Percentiles rank a stretch among this genome's conserved stretches.
Conservation (phyloP, 192 early-diverging fungal species). For the Coemansia asiatica region DNA sequence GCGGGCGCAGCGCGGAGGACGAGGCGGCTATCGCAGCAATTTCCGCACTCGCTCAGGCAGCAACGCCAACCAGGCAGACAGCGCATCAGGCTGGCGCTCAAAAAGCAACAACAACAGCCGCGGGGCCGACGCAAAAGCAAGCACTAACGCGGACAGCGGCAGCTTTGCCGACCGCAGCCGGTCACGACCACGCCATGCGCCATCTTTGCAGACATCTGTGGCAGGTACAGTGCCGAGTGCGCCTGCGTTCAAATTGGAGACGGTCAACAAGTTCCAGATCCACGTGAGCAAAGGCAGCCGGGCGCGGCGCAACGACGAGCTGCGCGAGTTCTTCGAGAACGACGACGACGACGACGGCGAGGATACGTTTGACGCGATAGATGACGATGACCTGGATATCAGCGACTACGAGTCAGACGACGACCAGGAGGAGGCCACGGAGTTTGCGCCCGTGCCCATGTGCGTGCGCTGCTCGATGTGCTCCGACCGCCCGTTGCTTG, state of each 20-base stretch:
- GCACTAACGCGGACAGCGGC: neutral
- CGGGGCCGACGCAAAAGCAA: neutral
- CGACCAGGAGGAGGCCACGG: constrained; percentile 34
- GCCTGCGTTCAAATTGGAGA: constrained; percentile 30
- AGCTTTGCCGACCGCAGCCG: constrained; percentile 27
- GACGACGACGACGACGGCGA: constrained; percentile 36
- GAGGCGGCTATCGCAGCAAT: constrained; percentile 8
- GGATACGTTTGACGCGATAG: constrained; percentile 41
- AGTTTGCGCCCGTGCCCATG: constrained; percentile 54
- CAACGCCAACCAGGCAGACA: neutral
- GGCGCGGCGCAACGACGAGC: constrained; percentile 38
- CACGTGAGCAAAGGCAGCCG: constrained; percentile 45
- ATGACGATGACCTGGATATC: constrained; percentile 43
- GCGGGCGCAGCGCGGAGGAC: constrained; percentile 12
- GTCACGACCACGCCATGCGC: constrained; percentile 19
- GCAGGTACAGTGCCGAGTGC: neutral
- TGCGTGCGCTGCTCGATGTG: constrained; percentile 70
- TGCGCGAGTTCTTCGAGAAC: constrained; percentile 46
- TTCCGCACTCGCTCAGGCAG: constrained; percentile 17
- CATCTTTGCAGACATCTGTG: neutral
- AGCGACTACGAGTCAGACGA: constrained; percentile 53
- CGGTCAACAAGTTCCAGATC: constrained; percentile 44
- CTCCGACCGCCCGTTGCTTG: constrained; percentile 51
- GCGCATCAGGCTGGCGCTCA: constrained; percentile 18
- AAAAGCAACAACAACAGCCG: neutral